phyloP scores from a whole-genome alignment of 2,329 filamentous ascomycete genomes.

The Aaosphaeria arxii region DNA sequence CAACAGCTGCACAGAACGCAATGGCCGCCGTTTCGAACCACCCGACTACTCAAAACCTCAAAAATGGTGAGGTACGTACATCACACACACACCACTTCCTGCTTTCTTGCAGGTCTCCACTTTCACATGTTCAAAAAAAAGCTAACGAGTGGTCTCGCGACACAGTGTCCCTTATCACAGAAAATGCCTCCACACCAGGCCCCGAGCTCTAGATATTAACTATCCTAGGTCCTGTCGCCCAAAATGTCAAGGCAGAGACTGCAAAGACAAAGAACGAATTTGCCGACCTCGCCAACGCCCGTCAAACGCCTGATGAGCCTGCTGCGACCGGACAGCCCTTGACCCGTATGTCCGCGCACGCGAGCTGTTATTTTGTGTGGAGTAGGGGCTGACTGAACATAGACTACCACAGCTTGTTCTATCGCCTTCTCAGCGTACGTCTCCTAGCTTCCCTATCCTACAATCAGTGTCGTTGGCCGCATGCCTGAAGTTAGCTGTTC shows the following conservation, averaged over 20 bases:
- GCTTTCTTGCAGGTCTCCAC: not conserved
- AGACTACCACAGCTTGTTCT: constrained; percentile 67
- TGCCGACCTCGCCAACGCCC: constrained; percentile 55
- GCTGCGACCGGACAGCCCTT: constrained; percentile 60
- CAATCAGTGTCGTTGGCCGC: not conserved
- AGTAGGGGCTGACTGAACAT: constrained; percentile 11
- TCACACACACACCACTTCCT: constrained; percentile 1
- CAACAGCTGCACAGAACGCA: constrained; percentile 47
- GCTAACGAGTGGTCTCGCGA: constrained; percentile 27
- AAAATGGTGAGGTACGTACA: constrained; percentile 43
- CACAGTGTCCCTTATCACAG: constrained; percentile 17
- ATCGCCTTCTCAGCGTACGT: constrained; percentile 60
- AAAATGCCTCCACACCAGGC: constrained; percentile 4
- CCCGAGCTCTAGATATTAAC: constrained; percentile 21
- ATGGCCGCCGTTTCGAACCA: constrained; percentile 49
- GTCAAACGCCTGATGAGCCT: constrained; percentile 51
- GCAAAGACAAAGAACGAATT: constrained; percentile 58
- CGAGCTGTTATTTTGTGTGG: not conserved
- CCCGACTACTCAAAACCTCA: constrained; percentile 47
- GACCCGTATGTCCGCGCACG: constrained; percentile 49
- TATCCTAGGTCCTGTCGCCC: constrained; percentile 51
- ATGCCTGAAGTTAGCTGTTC: not conserved
- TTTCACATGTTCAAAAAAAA: constrained; percentile 1
- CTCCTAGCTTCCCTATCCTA: constrained; percentile 4
- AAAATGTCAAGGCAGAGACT: constrained; percentile 56